These are phyloP conservation scores for Pseudopithomyces chartarum DNA, from an alignment of 2,329 filamentous ascomycete genomes.

Conservation along the genomic window DNA sequence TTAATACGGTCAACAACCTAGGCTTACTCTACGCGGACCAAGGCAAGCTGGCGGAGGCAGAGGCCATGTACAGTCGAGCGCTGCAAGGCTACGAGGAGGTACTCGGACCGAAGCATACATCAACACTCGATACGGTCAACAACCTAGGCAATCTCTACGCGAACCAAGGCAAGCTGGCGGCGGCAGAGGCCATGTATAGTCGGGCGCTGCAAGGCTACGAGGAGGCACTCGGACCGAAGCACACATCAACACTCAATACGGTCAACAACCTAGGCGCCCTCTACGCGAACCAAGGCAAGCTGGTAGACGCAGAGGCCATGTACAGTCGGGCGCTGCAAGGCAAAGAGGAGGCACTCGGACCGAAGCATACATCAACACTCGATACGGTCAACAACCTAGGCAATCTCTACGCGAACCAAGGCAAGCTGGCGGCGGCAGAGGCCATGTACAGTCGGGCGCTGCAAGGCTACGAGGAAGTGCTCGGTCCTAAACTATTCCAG, in stretches of 20 bases:
- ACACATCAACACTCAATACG: too few relatives aligned
- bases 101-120: constrained; percentile 3
- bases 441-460: constrained; percentile 21
- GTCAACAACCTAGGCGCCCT: too few relatives aligned
- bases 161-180: constrained; percentile 7
- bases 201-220: constrained; percentile 21
- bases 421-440: constrained; percentile 16
- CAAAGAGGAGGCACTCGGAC: constrained; percentile 18
- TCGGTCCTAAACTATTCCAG: constrained; percentile 12
- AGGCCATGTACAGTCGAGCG: background rate
- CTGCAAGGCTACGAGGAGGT: constrained; percentile 11
- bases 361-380: constrained; percentile 10
- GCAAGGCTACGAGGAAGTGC: constrained; percentile 19
- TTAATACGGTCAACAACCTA: too few relatives aligned
- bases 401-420: constrained; percentile 13
- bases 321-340: constrained; percentile 22
- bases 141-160: constrained; percentile 17
- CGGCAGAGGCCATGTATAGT: constrained; percentile 21
- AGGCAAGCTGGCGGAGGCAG: background rate
- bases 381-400: too few relatives aligned
- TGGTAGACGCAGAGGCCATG: constrained; percentile 14
- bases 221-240: constrained; percentile 14
- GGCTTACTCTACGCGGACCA: background rate
- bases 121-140: too few relatives aligned
- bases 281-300: background rate